These are phyloP conservation scores for Myxozyma melibiosi DNA, from an alignment of 805 yeast species.

Conservation along the genomic window DNA sequence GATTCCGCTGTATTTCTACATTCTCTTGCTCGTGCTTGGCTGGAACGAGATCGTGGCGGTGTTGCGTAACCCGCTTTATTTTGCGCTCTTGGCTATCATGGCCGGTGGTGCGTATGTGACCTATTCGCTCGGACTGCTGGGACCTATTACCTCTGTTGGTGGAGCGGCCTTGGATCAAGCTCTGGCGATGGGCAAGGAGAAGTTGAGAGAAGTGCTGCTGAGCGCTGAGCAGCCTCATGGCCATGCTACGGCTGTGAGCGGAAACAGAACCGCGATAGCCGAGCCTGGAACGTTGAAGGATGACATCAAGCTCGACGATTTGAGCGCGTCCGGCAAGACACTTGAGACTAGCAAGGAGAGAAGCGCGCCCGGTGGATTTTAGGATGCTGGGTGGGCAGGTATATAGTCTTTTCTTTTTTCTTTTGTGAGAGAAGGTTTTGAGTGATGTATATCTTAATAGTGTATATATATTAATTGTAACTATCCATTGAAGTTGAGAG, in stretches of 20 bases:
- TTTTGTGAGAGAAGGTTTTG: neutral
- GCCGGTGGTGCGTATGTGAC: conserved; percentile 67
- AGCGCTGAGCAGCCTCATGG: conserved; percentile 2
- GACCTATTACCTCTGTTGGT: conserved; percentile 65
- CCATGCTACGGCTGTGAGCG: neutral
- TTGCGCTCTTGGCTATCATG: conserved; percentile 58
- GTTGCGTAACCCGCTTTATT: conserved; percentile 74
- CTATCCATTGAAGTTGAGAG: too few relatives aligned
- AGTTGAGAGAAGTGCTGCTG: conserved; percentile 14
- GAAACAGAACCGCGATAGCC: neutral
- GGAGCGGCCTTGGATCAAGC: conserved; percentile 29
- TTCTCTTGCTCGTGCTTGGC: conserved; percentile 73
- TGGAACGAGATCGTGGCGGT: conserved; percentile 96
- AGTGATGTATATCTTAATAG: neutral
- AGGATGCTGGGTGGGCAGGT: neutral
- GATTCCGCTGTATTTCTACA: conserved; percentile 82
- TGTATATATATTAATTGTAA: too few relatives aligned
- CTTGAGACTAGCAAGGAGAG: neutral
- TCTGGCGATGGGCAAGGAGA: conserved; percentile 18
- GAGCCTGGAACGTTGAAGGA: conserved; percentile 7
- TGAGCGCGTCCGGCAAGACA: neutral
- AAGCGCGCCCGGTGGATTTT: conserved; percentile 5
- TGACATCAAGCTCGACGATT: conserved; percentile 7
- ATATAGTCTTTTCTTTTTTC: neutral
- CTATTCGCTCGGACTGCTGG: conserved; percentile 70